These are phyloP conservation scores for Hypoxylon sp. DNA, from an alignment of 2,329 filamentous ascomycete genomes.

Conservation along the genomic window DNA sequence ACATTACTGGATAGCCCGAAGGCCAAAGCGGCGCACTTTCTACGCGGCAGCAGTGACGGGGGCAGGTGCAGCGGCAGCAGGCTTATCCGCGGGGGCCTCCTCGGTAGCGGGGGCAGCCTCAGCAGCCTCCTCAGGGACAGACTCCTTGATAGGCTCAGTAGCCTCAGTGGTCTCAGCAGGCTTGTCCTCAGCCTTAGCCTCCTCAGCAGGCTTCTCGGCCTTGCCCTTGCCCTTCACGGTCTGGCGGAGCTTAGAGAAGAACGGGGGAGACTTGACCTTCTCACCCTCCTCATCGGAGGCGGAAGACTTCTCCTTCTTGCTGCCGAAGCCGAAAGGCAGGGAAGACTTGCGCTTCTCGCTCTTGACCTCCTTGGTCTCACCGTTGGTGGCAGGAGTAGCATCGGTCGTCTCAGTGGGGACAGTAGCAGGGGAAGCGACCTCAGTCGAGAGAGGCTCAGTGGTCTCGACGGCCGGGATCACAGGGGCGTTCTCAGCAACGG, in stretches of 20 bases:
- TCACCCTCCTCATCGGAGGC: conserved; percentile 69
- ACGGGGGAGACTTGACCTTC: conserved; percentile 61
- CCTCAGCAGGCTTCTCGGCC: conserved; percentile 43
- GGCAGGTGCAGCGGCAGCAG: conserved; percentile 40
- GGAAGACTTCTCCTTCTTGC: conserved; percentile 75
- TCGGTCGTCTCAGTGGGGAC: conserved; percentile 59
- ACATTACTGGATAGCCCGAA: conserved; percentile 39
- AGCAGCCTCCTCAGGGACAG: conserved; percentile 26
- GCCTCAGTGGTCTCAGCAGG: conserved; percentile 40
- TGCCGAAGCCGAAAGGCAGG: conserved; percentile 76
- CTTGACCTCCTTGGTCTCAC: conserved; percentile 73
- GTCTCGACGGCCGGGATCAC: conserved; percentile 68
- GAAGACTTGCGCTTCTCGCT: conserved; percentile 83
- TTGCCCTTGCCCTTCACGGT: conserved; percentile 49
- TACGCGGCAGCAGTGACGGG: conserved; percentile 49
- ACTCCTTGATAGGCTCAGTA: conserved; percentile 35
- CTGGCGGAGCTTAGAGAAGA: conserved; percentile 66
- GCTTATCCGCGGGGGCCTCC: conserved; percentile 42
- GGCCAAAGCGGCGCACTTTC: conserved; percentile 37
- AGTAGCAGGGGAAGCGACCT: conserved; percentile 59
- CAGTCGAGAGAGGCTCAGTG: conserved; percentile 63
- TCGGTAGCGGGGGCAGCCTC: conserved; percentile 33
- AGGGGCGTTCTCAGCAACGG: conserved; percentile 61
- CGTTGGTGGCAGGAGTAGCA: conserved; percentile 55
- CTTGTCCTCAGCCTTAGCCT: conserved; percentile 40